Evolutionary conservation across 2,329 filamentous ascomycete species (phyloP).

Genomic region (Penicillium expansum): DNA sequence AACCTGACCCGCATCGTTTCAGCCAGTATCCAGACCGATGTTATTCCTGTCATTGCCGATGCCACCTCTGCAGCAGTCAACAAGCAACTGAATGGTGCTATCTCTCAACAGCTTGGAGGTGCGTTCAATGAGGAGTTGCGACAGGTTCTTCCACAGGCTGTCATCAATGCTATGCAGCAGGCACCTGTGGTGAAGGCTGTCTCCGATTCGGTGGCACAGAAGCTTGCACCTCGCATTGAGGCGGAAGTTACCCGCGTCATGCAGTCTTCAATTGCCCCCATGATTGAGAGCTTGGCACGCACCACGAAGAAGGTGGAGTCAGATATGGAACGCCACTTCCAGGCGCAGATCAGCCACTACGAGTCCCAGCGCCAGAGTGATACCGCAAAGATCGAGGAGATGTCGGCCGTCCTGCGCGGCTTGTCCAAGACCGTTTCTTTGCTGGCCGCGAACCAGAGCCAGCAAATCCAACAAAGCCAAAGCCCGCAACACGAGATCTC

Average conservation of each 20-base stretch:
- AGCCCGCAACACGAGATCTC: neutral
- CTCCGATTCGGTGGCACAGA: constrained; percentile 67
- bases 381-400: constrained; percentile 59
- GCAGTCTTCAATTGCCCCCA: constrained; percentile 62
- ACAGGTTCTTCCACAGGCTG: constrained; percentile 63
- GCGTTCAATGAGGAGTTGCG: constrained; percentile 72
- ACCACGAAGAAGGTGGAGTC: constrained; percentile 65
- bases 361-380: constrained; percentile 55
- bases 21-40: constrained; percentile 68
- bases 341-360: constrained; percentile 51
- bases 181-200: constrained; percentile 70
- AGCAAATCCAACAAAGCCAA: constrained; percentile 33
- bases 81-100: constrained; percentile 66
- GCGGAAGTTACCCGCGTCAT: constrained; percentile 63
- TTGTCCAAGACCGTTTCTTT: constrained; percentile 53
- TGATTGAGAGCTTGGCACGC: constrained; percentile 64
- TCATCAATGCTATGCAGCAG: constrained; percentile 68
- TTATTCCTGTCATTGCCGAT: constrained; percentile 72
- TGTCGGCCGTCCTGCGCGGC: constrained; percentile 53
- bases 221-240: constrained; percentile 67
- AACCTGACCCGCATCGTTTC: constrained; percentile 74
- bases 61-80: constrained; percentile 66
- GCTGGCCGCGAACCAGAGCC: constrained; percentile 44
- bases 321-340: constrained; percentile 64
- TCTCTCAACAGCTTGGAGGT: constrained; percentile 65